Percentiles rank a stretch among this genome's conserved stretches.
phyloP scores from a whole-genome alignment of 768 basidiomycete species.

The Kwoniella europaea region DNA sequence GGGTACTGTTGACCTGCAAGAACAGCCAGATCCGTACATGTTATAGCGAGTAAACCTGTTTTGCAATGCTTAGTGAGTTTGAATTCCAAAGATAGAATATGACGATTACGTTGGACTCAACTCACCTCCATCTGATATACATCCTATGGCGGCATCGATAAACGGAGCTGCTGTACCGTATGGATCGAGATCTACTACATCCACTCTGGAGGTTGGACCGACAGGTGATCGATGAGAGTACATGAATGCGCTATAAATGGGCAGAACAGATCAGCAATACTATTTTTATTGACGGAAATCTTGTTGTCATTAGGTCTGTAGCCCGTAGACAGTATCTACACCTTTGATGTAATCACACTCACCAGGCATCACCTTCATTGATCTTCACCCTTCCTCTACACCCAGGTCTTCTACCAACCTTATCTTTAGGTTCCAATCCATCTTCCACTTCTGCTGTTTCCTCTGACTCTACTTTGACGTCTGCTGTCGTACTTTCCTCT shows the following conservation, averaged over 20 bases:
- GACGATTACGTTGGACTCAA: no score
- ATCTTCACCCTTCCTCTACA: conserved; percentile 70
- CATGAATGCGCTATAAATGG: conserved; percentile 73
- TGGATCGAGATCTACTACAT: conserved; percentile 96
- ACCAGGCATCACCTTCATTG: conserved; percentile 96
- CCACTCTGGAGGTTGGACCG: conserved; percentile 67
- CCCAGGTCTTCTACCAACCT: conserved; percentile 39
- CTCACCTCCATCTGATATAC: conserved; percentile 82
- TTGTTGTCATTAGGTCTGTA: no score
- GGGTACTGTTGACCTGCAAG: conserved; percentile 91
- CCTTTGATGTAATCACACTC: conserved; percentile 33
- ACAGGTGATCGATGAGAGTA: conserved; percentile 77
- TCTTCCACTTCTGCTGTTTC: conserved; percentile 17
- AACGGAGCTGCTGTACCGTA: conserved; percentile 98
- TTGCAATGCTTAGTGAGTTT: not conserved
- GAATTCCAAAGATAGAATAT: no score
- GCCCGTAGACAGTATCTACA: no score
- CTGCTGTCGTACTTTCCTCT: not conserved
- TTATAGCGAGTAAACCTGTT: conserved; percentile 85
- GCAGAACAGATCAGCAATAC: no score
- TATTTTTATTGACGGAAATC: no score
- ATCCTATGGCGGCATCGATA: conserved; percentile 90
- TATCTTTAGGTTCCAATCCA: conserved; percentile 22
- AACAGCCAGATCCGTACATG: conserved; percentile 94
- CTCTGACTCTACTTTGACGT: not conserved